Conservation (phyloP, 257 asterid species). For the Solanum megistacrolobum region DNA sequence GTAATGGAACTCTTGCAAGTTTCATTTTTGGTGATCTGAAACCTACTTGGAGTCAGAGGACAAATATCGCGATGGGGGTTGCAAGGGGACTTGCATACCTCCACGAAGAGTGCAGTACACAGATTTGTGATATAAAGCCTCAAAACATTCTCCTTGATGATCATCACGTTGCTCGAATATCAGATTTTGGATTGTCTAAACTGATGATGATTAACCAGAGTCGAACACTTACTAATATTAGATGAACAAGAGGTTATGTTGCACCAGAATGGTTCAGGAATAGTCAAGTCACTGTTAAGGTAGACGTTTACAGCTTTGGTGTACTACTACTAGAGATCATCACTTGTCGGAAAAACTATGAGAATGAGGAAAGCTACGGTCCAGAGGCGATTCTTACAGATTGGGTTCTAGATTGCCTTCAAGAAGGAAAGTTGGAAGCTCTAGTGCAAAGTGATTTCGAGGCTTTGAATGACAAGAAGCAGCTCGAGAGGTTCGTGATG, state of each 20-base stretch:
- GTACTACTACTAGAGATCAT: constrained; percentile 27
- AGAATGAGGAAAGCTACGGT: not conserved
- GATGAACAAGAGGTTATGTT: constrained; percentile 34
- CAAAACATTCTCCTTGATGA: constrained; percentile 38
- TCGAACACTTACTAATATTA: constrained; percentile 8
- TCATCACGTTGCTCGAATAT: constrained; percentile 10
- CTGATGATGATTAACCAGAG: constrained; percentile 24
- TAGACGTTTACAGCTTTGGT: constrained; percentile 31
- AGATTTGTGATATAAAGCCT: constrained; percentile 49
- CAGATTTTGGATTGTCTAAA: constrained; percentile 34
- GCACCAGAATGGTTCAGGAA: constrained; percentile 36
- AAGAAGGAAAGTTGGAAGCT: constrained; percentile 4
- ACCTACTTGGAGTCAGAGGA: constrained; percentile 40
- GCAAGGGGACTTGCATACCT: constrained; percentile 41
- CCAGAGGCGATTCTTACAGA: constrained; percentile 3
- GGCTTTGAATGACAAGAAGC: constrained; percentile 11
- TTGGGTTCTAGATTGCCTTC: constrained; percentile 25
- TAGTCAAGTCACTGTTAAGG: constrained; percentile 17
- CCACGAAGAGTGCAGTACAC: constrained; percentile 46
- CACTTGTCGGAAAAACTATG: constrained; percentile 6
- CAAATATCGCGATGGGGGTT: constrained; percentile 25
- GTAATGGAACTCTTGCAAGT: constrained; percentile 32
- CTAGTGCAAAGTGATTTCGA: constrained; percentile 13
- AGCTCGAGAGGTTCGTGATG: constrained; percentile 9
- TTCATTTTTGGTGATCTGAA: constrained; percentile 22